Conservation (phyloP, 345 rosid genomes). For the Eucalyptus shirleyi region DNA sequence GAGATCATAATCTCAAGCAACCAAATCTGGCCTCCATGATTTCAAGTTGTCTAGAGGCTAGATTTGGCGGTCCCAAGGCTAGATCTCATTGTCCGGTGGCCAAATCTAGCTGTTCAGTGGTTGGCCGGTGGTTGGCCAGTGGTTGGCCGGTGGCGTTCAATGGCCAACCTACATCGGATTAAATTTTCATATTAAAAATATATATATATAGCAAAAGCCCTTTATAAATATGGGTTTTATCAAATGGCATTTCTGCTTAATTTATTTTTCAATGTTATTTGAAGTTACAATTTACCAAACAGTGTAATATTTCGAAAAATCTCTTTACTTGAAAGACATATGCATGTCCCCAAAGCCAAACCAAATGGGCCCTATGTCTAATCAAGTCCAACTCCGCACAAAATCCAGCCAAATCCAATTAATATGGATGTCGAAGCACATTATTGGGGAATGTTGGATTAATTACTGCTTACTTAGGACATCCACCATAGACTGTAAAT, state of each 20-base stretch:
- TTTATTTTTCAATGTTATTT: no score
- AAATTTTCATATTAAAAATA: no score
- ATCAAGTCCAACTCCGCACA: neutral
- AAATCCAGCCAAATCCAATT: neutral
- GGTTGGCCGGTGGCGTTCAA: accelerated
- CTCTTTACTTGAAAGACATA: no score
- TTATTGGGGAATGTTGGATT: neutral
- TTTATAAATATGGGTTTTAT: no score
- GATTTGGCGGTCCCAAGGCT: accelerated
- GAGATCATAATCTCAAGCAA: accelerated
- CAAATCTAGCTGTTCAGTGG: accelerated
- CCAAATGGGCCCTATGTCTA: neutral
- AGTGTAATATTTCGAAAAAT: no score
- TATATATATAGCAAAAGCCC: no score
- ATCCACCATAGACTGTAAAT: neutral
- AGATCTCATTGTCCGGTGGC: no score
- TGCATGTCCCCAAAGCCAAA: no score
- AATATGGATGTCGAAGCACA: neutral
- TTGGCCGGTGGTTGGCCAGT: no score
- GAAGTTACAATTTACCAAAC: no score
- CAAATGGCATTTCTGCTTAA: accelerated
- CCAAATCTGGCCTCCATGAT: accelerated
- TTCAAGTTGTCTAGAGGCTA: accelerated
- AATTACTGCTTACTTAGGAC: neutral
- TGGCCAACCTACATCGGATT: no score